A percentile compares a stretch with the other conserved stretches of the same genome.
Evolutionary conservation across 768 basidiomycete species (phyloP).

Genomic region (Tubosaeta sp.): DNA sequence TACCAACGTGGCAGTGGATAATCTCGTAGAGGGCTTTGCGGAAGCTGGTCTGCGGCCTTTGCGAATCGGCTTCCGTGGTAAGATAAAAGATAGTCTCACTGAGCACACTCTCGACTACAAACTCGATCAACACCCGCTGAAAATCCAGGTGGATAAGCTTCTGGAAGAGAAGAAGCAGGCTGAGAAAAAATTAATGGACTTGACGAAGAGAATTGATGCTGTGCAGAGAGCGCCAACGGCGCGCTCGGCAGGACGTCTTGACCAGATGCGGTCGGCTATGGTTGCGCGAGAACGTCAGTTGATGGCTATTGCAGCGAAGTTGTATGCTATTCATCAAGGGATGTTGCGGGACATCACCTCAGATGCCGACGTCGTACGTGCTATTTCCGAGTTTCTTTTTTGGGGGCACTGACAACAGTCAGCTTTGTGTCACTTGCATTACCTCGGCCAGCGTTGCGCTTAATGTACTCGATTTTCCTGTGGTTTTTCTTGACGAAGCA

Average conservation of each 20-base stretch:
- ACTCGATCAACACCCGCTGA: constrained; percentile 56
- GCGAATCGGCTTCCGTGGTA: constrained; percentile 65
- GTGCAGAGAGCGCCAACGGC: constrained; percentile 14
- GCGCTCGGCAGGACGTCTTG: constrained; percentile 20
- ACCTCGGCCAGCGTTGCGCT: constrained; percentile 65
- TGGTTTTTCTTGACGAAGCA: constrained; percentile 93
- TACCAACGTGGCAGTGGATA: constrained; percentile 91
- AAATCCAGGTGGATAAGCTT: constrained; percentile 39
- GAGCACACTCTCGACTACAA: constrained; percentile 61
- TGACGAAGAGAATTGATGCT: constrained; percentile 25
- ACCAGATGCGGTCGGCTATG: constrained; percentile 26
- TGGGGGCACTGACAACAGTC: constrained; percentile 8
- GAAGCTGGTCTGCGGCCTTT: constrained; percentile 63
- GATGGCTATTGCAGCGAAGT: constrained; percentile 36
- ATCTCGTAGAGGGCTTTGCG: constrained; percentile 74
- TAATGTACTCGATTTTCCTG: constrained; percentile 79
- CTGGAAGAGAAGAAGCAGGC: constrained; percentile 36
- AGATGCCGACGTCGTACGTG: constrained; percentile 68
- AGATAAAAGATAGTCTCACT: constrained; percentile 52
- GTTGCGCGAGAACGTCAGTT: constrained; percentile 28
- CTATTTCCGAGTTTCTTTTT: constrained; percentile 1
- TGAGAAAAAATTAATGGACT: constrained; percentile 18
- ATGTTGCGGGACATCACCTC: constrained; percentile 64
- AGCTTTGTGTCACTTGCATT: constrained; percentile 89
- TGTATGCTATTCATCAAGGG: constrained; percentile 52